Conservation (phyloP, 208 protist species). For the Porcisia deanei region DNA sequence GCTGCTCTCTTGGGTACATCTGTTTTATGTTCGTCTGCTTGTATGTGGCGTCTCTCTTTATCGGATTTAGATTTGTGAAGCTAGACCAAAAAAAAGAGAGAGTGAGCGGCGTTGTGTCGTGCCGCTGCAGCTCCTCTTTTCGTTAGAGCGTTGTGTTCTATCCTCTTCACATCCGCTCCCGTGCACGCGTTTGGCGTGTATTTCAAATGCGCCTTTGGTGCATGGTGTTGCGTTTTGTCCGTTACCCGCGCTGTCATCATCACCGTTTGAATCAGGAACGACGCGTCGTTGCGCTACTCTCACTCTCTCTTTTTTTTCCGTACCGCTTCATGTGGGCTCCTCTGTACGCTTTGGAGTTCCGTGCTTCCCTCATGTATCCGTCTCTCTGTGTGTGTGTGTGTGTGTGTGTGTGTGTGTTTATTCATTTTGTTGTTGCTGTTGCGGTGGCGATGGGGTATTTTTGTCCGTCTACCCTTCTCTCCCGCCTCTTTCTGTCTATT, state of each 20-base stretch:
- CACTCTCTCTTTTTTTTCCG: background rate
- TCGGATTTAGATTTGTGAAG: background rate
- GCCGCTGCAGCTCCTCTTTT: background rate
- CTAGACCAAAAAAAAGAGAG: background rate
- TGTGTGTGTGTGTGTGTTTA: background rate
- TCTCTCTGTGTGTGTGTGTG: background rate
- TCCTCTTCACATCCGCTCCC: background rate
- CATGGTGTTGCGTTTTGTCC: background rate
- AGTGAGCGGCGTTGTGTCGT: background rate
- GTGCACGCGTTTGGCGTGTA: background rate
- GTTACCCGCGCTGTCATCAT: background rate
- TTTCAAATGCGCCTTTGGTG: background rate
- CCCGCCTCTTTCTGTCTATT: background rate
- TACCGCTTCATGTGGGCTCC: background rate
- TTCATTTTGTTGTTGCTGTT: background rate
- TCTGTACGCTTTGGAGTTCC: too few relatives aligned
- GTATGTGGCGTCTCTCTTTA: background rate
- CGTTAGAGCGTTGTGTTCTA: background rate
- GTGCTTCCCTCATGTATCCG: too few relatives aligned
- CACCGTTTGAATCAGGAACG: background rate
- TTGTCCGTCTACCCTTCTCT: background rate
- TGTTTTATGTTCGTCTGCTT: background rate
- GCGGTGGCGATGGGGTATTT: background rate
- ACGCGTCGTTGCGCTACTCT: background rate
- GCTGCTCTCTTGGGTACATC: background rate